Percentiles rank a stretch among this genome's conserved stretches.
Conservation (phyloP, 148 eudicot genomes). For the Fagopyrum esculentum region DNA sequence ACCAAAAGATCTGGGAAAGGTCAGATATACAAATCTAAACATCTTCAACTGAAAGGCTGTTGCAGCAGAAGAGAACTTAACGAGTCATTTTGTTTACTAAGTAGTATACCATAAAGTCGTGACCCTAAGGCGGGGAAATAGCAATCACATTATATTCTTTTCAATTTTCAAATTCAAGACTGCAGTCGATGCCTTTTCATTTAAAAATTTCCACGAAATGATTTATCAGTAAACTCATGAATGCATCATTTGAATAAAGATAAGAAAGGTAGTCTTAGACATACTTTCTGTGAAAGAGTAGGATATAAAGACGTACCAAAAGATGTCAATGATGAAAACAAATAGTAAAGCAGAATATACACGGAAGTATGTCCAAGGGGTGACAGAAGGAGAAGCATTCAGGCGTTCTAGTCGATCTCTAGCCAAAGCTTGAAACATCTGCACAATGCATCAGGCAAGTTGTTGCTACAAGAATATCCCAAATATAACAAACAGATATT, state of each 20-base stretch:
- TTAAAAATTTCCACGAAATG: neutral
- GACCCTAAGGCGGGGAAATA: neutral
- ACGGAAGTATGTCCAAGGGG: conserved; percentile 86
- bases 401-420: conserved; percentile 97
- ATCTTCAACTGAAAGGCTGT: neutral
- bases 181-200: neutral
- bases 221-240: neutral
- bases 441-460: conserved; percentile 17
- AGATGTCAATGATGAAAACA: conserved; percentile 59
- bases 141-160: neutral
- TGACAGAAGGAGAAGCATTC: conserved; percentile 95
- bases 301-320: conserved; percentile 52
- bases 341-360: conserved; percentile 85
- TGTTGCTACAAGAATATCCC: conserved; percentile 13
- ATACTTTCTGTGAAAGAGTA: neutral
- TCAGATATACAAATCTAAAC: neutral
- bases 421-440: conserved; percentile 99
- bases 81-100: neutral
- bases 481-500: neutral
- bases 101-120: neutral
- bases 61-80: neutral
- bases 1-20: neutral
- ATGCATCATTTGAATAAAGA: neutral
- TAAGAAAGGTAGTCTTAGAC: neutral
- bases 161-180: neutral